A percentile compares a stretch with the other conserved stretches of the same genome.
These are phyloP conservation scores for Tieghemostelium lacteum DNA, from an alignment of 78 protist genomes.

Conservation along the genomic window DNA sequence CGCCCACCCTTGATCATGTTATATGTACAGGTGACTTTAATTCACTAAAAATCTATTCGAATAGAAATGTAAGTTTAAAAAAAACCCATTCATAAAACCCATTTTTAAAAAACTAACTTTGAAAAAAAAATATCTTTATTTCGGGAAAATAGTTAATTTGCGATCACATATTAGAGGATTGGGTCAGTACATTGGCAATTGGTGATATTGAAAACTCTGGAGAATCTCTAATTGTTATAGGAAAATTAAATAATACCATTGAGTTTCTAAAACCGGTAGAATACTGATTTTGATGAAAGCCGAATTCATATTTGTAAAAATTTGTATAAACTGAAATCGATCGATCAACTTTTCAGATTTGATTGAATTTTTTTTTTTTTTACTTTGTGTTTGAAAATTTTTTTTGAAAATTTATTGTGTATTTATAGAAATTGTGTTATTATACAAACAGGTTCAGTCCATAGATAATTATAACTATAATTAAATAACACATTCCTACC, in stretches of 20 bases:
- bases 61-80: conserved; percentile 32
- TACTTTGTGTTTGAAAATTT: no score
- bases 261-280: conserved; percentile 47
- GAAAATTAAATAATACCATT: conserved; percentile 30
- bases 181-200: conserved; percentile 35
- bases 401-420: no score
- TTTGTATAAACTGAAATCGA: no score
- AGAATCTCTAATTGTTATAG: conserved; percentile 17
- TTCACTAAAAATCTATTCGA: conserved; percentile 34
- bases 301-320: no score
- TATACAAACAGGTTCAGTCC: no score
- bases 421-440: no score
- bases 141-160: background rate
- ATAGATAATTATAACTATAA: no score
- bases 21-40: conserved; percentile 49
- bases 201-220: conserved; percentile 27
- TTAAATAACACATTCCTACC: no score
- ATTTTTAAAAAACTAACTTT: background rate
- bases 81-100: background rate
- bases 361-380: no score
- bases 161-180: conserved; percentile 57
- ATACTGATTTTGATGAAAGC: no score
- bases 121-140: background rate
- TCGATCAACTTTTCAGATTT: no score
- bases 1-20: background rate